Evolutionary conservation across 805 yeast species (phyloP).

Genomic region (Naumovozyma dairenensis): DNA sequence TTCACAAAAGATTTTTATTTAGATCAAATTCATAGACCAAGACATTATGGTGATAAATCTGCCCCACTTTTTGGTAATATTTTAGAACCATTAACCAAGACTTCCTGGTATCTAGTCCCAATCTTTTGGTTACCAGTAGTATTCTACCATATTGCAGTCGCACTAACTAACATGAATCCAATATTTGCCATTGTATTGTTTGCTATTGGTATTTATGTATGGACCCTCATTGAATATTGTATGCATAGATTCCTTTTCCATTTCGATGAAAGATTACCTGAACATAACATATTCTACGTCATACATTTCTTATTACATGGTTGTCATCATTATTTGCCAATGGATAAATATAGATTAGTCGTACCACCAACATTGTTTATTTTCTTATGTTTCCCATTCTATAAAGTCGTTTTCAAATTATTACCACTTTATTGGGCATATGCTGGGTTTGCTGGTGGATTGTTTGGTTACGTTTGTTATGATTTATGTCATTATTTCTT

Average conservation of each 20-base stretch:
- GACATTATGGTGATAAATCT: conserved; percentile 95
- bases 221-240: conserved; percentile 87
- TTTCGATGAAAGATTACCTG: conserved; percentile 78
- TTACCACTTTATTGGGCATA: conserved; percentile 81
- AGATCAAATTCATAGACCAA: conserved; percentile 94
- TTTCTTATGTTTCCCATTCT: conserved; percentile 68
- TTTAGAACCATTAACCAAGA: conserved; percentile 80
- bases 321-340: conserved; percentile 93
- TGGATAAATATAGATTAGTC: conserved; percentile 88
- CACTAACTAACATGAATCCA: conserved; percentile 39
- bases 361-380: conserved; percentile 90
- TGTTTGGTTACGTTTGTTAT: conserved; percentile 84
- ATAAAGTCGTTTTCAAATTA: conserved; percentile 60
- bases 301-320: conserved; percentile 90
- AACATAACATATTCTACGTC: conserved; percentile 61
- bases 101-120: conserved; percentile 95
- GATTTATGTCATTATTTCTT: conserved; percentile 90
- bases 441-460: conserved; percentile 92
- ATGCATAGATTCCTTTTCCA: conserved; percentile 92
- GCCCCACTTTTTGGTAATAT: conserved; percentile 94
- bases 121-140: conserved; percentile 78
- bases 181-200: conserved; percentile 48
- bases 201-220: conserved; percentile 72
- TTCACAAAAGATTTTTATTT: conserved; percentile 84
- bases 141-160: conserved; percentile 49